Conservation (phyloP, 306 rosid species). For the Prunus salicina region DNA sequence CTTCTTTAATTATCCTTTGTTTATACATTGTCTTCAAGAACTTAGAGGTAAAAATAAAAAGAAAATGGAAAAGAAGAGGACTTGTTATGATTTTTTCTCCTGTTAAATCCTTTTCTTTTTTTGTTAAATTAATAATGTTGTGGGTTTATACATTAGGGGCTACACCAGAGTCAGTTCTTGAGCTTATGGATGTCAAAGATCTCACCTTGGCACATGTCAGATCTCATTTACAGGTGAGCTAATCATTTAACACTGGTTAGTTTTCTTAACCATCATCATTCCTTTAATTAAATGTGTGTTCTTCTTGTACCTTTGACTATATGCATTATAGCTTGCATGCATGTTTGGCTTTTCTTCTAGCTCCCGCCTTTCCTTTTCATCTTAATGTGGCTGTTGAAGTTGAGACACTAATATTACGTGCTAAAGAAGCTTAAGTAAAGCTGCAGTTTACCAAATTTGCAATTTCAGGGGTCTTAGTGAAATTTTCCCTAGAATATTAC, state of each 20-base stretch:
- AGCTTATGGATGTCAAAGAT: constrained; percentile 99
- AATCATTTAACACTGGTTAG: too few species aligned
- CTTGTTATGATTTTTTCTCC: too few species aligned
- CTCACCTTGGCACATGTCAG: constrained; percentile 97
- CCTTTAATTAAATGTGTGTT: background rate
- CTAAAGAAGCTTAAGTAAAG: too few species aligned
- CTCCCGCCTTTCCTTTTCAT: background rate
- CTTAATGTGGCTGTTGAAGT: constrained; percentile 1
- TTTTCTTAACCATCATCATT: background rate
- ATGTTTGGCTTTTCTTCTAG: background rate
- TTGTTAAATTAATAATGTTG: background rate
- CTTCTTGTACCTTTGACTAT: background rate
- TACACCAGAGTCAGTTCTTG: constrained; percentile 97
- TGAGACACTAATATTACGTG: background rate
- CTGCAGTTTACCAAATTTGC: too few species aligned
- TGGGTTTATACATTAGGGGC: constrained; percentile 53
- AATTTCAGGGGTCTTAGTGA: too few species aligned
- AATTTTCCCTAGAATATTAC: too few species aligned
- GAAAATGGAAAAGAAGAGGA: too few species aligned
- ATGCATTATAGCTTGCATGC: background rate
- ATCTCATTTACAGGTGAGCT: constrained; percentile 87
- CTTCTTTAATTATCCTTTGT: background rate
- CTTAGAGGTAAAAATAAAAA: too few species aligned
- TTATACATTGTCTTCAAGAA: too few species aligned
- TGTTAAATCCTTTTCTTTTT: background rate